phyloP scores from a whole-genome alignment of 495 filamentous ascomycete genomes.

The Immersiella caudata region DNA sequence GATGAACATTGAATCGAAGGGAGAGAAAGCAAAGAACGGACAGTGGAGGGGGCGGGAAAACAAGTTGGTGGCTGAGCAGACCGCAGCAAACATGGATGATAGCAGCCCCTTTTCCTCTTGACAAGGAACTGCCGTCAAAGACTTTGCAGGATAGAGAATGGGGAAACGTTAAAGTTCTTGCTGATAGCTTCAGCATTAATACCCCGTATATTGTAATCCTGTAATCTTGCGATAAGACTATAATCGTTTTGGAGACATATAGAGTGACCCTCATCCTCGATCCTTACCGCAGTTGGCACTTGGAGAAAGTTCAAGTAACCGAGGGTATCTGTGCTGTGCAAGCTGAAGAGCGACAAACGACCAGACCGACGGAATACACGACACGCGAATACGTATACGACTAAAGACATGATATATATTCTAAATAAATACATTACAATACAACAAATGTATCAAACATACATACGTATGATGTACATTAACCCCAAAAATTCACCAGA shows the following conservation, averaged over 20 bases:
- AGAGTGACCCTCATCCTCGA: too few species aligned
- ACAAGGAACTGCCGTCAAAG: conserved; percentile 6
- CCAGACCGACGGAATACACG: neutral
- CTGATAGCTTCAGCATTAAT: too few species aligned
- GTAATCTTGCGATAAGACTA: too few species aligned
- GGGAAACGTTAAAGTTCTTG: too few species aligned
- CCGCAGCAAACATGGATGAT: neutral
- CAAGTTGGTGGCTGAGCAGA: neutral
- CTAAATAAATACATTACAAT: conserved; percentile 4
- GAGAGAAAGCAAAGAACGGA: neutral
- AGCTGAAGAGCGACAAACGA: too few species aligned
- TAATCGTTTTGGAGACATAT: too few species aligned
- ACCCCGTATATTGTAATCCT: too few species aligned
- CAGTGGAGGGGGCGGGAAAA: neutral
- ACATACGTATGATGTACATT: conserved; percentile 20
- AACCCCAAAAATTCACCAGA: conserved; percentile 20
- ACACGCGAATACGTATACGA: conserved; percentile 20
- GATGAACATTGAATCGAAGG: neutral
- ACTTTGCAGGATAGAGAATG: too few species aligned
- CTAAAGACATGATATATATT: too few species aligned
- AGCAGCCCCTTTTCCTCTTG: neutral
- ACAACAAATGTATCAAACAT: conserved; percentile 2
- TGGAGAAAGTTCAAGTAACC: too few species aligned
- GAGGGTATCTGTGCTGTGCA: too few species aligned
- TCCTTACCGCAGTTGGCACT: too few species aligned